phyloP scores from a whole-genome alignment of 2,329 filamentous ascomycete genomes.

The Colletotrichum navitas region DNA sequence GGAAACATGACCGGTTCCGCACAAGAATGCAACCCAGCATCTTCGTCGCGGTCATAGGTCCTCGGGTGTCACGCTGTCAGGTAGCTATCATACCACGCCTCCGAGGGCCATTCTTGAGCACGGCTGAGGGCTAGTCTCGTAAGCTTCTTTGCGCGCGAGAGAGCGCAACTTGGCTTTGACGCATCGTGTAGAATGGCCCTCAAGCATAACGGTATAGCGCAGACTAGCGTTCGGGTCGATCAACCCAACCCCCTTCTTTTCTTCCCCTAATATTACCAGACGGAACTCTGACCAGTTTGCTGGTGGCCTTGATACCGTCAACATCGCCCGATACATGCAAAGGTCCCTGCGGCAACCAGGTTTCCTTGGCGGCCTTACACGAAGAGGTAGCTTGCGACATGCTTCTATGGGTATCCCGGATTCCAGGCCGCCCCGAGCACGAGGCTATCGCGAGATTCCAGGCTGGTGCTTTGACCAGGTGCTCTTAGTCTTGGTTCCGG shows the following conservation, averaged over 20 bases:
- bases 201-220: background rate
- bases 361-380: too few species aligned
- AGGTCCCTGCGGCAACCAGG: background rate
- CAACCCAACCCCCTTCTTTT: background rate
- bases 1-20: background rate
- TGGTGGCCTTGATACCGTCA: background rate
- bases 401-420: background rate
- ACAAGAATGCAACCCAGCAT: background rate
- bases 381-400: background rate
- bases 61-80: conserved; percentile 4
- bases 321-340: background rate
- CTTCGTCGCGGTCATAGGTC: background rate
- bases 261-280: background rate
- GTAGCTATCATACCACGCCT: background rate
- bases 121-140: background rate
- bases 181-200: background rate
- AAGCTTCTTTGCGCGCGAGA: background rate
- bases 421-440: background rate
- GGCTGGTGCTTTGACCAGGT: background rate
- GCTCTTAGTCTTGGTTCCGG: too few species aligned
- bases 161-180: too few species aligned
- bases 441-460: background rate
- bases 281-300: background rate
- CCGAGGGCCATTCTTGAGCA: background rate
- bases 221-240: background rate